phyloP scores from a whole-genome alignment of 495 filamentous ascomycete species.

The Hypoxylon fuscum region DNA sequence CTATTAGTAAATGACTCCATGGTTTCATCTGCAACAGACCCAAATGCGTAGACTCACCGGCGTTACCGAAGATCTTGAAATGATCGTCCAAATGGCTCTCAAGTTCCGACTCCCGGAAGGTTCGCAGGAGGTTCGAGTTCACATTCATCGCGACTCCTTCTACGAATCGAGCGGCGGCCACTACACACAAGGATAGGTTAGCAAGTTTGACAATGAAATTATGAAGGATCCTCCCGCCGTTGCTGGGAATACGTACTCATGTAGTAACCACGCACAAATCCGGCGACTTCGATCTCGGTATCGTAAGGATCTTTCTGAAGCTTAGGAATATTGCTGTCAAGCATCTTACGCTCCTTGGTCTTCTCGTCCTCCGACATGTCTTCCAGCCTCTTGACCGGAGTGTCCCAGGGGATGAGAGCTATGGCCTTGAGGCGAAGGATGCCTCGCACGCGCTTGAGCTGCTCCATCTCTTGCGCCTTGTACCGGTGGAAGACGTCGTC shows the following conservation, averaged over 20 bases:
- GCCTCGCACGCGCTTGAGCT: conserved; percentile 45
- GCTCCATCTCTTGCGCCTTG: conserved; percentile 46
- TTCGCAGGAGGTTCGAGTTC: conserved; percentile 55
- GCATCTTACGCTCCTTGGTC: conserved; percentile 30
- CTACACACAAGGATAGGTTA: conserved; percentile 21
- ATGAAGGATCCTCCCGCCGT: too few species aligned
- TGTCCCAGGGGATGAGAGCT: conserved; percentile 44
- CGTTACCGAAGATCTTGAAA: conserved; percentile 46
- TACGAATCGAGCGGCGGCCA: conserved; percentile 58
- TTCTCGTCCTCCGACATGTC: conserved; percentile 53
- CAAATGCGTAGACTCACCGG: conserved; percentile 21
- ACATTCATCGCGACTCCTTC: conserved; percentile 59
- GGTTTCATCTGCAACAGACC: background rate
- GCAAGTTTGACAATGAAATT: background rate
- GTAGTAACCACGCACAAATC: conserved; percentile 63
- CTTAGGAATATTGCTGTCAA: conserved; percentile 43
- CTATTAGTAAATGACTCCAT: conserved; percentile 1
- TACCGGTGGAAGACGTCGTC: conserved; percentile 49
- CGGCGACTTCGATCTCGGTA: conserved; percentile 56
- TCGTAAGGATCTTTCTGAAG: conserved; percentile 57
- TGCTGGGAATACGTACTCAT: conserved; percentile 39
- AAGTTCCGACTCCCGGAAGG: conserved; percentile 36
- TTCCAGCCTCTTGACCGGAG: conserved; percentile 26
- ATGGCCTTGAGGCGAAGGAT: conserved; percentile 48
- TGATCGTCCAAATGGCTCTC: conserved; percentile 50